These are phyloP conservation scores for Furcasterigmium furcatum DNA, from an alignment of 2,329 filamentous ascomycete species.

Conservation along the genomic window DNA sequence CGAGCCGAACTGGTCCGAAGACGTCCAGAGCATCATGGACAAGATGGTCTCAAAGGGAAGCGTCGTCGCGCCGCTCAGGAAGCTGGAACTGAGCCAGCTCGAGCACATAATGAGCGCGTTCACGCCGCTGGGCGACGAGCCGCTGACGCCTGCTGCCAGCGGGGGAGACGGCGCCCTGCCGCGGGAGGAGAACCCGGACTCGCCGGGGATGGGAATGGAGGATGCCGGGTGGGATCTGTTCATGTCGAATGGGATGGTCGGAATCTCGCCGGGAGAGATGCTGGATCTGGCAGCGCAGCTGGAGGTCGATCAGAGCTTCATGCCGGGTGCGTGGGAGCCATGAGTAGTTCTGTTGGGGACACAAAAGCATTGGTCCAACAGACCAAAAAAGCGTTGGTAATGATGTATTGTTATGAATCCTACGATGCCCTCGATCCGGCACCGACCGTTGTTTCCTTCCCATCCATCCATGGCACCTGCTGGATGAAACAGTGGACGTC, in stretches of 20 bases:
- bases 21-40: conserved; percentile 30
- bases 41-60: conserved; percentile 32
- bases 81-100: conserved; percentile 30
- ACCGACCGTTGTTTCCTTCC: too few relatives aligned
- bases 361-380: too few relatives aligned
- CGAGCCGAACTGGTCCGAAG: conserved; percentile 29
- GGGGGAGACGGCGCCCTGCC: conserved; percentile 4
- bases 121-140: conserved; percentile 19
- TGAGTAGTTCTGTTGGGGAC: too few relatives aligned
- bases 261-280: conserved; percentile 23
- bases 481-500: too few relatives aligned
- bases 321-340: background rate
- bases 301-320: conserved; percentile 12
- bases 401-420: too few relatives aligned
- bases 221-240: conserved; percentile 25
- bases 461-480: too few relatives aligned
- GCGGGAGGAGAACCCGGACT: conserved; percentile 1
- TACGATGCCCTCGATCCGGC: too few relatives aligned
- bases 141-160: conserved; percentile 12
- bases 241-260: conserved; percentile 24
- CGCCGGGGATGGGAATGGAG: conserved; percentile 9
- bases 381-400: too few relatives aligned
- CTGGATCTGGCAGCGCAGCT: conserved; percentile 25
- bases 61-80: conserved; percentile 30
- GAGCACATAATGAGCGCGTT: conserved; percentile 30